phyloP scores from a whole-genome alignment of 2,329 filamentous ascomycete species.

The Cladorrhinum sp. region DNA sequence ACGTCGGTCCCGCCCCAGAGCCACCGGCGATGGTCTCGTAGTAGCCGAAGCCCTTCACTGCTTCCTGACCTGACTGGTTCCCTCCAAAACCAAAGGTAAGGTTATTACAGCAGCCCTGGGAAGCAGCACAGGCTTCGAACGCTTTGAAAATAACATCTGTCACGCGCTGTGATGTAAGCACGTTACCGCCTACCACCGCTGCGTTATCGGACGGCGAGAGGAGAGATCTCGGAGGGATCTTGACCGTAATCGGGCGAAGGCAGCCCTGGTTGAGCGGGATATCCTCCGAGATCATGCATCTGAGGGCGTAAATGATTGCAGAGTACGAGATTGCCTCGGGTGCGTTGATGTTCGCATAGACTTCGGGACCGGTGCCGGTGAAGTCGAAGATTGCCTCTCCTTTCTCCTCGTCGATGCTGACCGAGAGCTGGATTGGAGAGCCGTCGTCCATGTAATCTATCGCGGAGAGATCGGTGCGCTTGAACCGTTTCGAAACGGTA shows the following conservation, averaged over 20 bases:
- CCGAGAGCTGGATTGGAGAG: constrained; percentile 69
- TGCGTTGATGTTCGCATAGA: constrained; percentile 74
- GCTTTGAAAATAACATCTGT: constrained; percentile 81
- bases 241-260: constrained; percentile 70
- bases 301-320: constrained; percentile 82
- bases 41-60: constrained; percentile 76
- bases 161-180: constrained; percentile 74
- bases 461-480: constrained; percentile 68
- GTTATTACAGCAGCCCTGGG: constrained; percentile 80
- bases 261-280: constrained; percentile 88
- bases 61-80: constrained; percentile 53
- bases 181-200: constrained; percentile 80
- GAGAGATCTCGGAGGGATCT: constrained; percentile 69
- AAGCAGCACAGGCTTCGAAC: constrained; percentile 75
- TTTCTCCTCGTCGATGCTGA: constrained; percentile 70
- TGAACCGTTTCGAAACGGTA: constrained; percentile 65
- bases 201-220: constrained; percentile 73
- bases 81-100: constrained; percentile 81
- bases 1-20: constrained; percentile 67
- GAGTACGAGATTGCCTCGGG: constrained; percentile 74
- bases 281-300: constrained; percentile 75
- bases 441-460: constrained; percentile 87
- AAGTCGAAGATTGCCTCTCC: constrained; percentile 79
- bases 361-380: constrained; percentile 69
- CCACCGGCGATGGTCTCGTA: constrained; percentile 84